phyloP scores from a whole-genome alignment of 306 rosid species.

The Aeschynomene evenia region DNA sequence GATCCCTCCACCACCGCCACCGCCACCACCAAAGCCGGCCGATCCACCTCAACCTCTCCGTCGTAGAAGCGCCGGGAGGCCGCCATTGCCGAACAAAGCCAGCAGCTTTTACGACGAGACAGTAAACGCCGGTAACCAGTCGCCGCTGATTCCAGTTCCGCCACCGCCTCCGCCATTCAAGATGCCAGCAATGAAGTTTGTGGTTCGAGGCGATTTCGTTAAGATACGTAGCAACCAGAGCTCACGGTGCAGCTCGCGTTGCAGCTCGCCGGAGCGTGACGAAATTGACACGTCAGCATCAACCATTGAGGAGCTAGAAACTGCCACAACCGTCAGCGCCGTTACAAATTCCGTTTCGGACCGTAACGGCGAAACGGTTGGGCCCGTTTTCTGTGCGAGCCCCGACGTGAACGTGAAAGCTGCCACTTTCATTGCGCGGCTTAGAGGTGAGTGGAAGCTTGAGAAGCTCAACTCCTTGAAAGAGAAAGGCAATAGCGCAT shows the following conservation, averaged over 20 bases:
- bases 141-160: constrained; percentile 57
- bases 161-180: constrained; percentile 68
- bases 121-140: constrained; percentile 42
- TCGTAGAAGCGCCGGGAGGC: constrained; percentile 32
- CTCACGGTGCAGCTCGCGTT: constrained; percentile 61
- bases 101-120: constrained; percentile 24
- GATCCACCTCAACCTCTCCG: constrained; percentile 15
- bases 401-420: constrained; percentile 74
- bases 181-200: constrained; percentile 48
- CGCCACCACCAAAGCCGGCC: constrained; percentile 10
- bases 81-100: constrained; percentile 61
- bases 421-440: constrained; percentile 42
- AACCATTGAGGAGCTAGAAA: constrained; percentile 16
- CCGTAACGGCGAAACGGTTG: constrained; percentile 31
- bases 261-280: constrained; percentile 61
- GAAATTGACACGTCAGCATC: constrained; percentile 24
- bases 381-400: constrained; percentile 68
- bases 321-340: not conserved
- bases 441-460: constrained; percentile 43
- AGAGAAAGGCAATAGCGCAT: constrained; percentile 37
- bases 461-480: constrained; percentile 46
- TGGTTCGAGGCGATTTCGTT: constrained; percentile 51
- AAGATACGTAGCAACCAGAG: constrained; percentile 59
- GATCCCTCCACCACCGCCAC: constrained; percentile 36
- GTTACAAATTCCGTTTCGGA: not conserved